Base-by-base conservation (phyloP, 2,329 filamentous ascomycete species). In the Diaporthe ampelina region DNA sequence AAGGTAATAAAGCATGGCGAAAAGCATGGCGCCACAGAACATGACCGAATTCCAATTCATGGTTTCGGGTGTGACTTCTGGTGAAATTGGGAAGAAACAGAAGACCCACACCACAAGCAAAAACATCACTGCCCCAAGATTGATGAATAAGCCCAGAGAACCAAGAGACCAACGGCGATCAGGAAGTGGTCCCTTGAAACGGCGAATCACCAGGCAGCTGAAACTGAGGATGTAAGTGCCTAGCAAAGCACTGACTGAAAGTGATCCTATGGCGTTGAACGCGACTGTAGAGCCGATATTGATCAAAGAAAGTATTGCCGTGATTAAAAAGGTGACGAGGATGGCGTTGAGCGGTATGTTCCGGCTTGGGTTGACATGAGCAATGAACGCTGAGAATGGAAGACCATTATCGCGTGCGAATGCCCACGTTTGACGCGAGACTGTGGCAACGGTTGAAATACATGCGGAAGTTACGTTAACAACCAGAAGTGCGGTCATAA, bases 351-450 rank as follows among this genome's bases (percentile, higher is more conserved):
- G 57, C 26, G 59, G 72, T 50, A 73, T 69, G 6, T 70, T 69
- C 43, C 63, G 78, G 65, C 77, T 70, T 8, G 76, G 76, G 21
- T 77, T 76, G 68, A 85, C 82, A n/a, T 82, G 79, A 2, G 83
- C 80, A 26, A 88, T 83, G 78, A 82, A 85, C 1, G 57, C 48
- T 1, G 83, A 81, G 71, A 81, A 84, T 0, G 85, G 85, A 9
- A 87, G 80, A 1, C 85, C 85, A 9, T 82, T 80, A 74, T 88
- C 85, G 52, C 85, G 81, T 8, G 84, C 83, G 76, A 91, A 91
- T 0, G 89, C 87, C 87, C 87, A 91, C 15, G 88, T 85, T 72
- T 90, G 86, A 17, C 89, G 85, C 0, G 89, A 91, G 0, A 90
- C 89, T 0, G 91, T 88, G 1, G 88, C 88, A 0, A 92, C 85